phyloP scores from a whole-genome alignment of 306 rosid species.

The Castanea sativa region DNA sequence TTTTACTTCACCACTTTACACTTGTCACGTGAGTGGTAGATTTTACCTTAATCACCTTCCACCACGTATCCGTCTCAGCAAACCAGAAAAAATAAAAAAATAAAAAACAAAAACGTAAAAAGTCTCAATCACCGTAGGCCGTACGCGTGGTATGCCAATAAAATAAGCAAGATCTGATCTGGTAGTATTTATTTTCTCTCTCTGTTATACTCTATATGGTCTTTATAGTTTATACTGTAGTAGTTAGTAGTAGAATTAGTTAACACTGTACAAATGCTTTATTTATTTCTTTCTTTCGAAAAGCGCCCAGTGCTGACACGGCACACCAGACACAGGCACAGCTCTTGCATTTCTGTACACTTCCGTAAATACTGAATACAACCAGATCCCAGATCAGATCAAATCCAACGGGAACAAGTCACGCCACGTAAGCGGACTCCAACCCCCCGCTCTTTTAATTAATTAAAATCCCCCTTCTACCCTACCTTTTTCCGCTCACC shows the following conservation, averaged over 20 bases:
- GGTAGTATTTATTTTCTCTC: background rate
- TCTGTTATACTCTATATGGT: background rate
- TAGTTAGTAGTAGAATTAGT: too few species aligned
- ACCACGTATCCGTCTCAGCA: background rate
- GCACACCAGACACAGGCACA: too few species aligned
- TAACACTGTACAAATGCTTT: background rate
- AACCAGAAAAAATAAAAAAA: accelerated
- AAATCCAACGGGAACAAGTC: too few species aligned
- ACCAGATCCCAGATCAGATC: too few species aligned
- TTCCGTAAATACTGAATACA: too few species aligned
- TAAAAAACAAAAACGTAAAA: background rate
- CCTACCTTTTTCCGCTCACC: too few species aligned
- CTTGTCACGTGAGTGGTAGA: too few species aligned
- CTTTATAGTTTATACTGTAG: background rate
- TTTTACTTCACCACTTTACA: too few species aligned
- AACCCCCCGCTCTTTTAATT: too few species aligned
- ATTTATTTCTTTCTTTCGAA: background rate
- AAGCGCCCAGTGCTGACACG: background rate
- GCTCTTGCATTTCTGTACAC: too few species aligned
- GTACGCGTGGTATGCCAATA: constrained; percentile 5
- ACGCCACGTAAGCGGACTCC: too few species aligned
- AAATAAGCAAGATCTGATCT: background rate
- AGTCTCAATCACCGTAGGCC: constrained; percentile 13
- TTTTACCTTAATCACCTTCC: background rate
- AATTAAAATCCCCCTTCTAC: too few species aligned